A percentile compares a stretch with the other conserved stretches of the same genome.
phyloP scores from a whole-genome alignment of 2,329 filamentous ascomycete genomes.

The Hymenoscyphus occultus region DNA sequence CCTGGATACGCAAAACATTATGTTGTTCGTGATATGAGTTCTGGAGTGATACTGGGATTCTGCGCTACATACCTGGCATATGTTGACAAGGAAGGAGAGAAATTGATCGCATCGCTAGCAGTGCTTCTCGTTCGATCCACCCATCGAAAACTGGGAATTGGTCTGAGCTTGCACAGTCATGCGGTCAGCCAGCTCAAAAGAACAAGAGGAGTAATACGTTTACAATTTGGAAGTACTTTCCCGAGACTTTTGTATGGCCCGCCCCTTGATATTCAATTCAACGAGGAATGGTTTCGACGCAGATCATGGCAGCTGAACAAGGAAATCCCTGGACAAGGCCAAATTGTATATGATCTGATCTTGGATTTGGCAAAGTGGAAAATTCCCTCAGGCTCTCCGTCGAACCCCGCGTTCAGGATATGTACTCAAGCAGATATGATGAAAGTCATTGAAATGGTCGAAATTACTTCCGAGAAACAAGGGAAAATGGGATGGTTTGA shows the following conservation, averaged over 20 bases:
- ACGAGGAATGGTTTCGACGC: slow-evolving; percentile 51
- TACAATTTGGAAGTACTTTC: slow-evolving; percentile 58
- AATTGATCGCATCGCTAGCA: slow-evolving; percentile 54
- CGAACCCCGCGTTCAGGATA: slow-evolving; percentile 39
- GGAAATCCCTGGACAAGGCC: slow-evolving; percentile 45
- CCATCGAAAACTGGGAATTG: slow-evolving; percentile 50
- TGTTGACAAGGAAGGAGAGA: slow-evolving; percentile 50
- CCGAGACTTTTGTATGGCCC: slow-evolving; percentile 56
- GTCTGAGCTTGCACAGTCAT: slow-evolving; percentile 50
- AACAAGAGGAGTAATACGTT: slow-evolving; percentile 50
- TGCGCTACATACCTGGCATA: slow-evolving; percentile 60
- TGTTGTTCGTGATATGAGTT: slow-evolving; percentile 49
- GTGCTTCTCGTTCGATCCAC: slow-evolving; percentile 50
- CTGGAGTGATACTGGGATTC: slow-evolving; percentile 50
- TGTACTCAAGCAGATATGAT: slow-evolving; percentile 42
- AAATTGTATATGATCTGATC: slow-evolving; percentile 52
- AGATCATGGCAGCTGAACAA: slow-evolving; percentile 52
- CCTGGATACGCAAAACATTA: slow-evolving; percentile 58
- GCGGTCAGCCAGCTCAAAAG: slow-evolving; percentile 48
- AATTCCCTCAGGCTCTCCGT: slow-evolving; percentile 40
- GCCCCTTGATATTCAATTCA: slow-evolving; percentile 40
- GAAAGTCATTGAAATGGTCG: slow-evolving; percentile 49
- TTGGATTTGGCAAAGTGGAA: slow-evolving; percentile 49
- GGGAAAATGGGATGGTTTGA: slow-evolving; percentile 57
- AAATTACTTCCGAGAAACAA: slow-evolving; percentile 45